A percentile compares a stretch with the other conserved stretches of the same genome.
These are phyloP conservation scores for Selenicereus undatus DNA, from an alignment of 148 eudicot genomes.

Conservation along the genomic window DNA sequence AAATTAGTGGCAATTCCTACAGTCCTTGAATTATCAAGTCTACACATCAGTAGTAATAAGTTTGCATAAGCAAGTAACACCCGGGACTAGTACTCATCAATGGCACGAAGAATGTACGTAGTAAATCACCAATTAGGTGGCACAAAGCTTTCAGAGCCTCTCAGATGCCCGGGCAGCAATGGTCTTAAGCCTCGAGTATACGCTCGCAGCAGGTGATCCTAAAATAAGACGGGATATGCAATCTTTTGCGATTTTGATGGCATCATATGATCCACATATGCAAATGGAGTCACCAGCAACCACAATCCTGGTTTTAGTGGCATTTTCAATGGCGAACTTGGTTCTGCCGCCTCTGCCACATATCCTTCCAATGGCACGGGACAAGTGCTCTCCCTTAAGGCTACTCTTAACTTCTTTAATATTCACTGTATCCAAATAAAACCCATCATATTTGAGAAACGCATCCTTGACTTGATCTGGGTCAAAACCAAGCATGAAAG, in stretches of 20 bases:
- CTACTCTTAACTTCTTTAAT: conserved; percentile 49
- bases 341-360: conserved; percentile 62
- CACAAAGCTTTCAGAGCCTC: neutral
- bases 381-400: conserved; percentile 50
- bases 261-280: conserved; percentile 14
- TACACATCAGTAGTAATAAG: no score
- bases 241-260: conserved; percentile 20
- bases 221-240: conserved; percentile 14
- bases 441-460: conserved; percentile 44
- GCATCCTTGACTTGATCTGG: conserved; percentile 37
- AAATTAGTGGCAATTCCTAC: no score
- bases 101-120: neutral
- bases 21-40: no score
- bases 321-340: conserved; percentile 56
- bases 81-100: neutral
- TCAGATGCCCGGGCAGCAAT: conserved; percentile 5
- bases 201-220: conserved; percentile 27
- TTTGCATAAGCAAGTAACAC: neutral
- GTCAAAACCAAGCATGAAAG: conserved; percentile 63
- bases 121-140: neutral
- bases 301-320: conserved; percentile 22
- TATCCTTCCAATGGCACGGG: conserved; percentile 56
- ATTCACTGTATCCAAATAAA: conserved; percentile 35
- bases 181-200: conserved; percentile 20
- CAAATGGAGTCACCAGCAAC: conserved; percentile 20